Conservation (phyloP, 805 yeast genomes). For the Yarrowia osloensis region DNA sequence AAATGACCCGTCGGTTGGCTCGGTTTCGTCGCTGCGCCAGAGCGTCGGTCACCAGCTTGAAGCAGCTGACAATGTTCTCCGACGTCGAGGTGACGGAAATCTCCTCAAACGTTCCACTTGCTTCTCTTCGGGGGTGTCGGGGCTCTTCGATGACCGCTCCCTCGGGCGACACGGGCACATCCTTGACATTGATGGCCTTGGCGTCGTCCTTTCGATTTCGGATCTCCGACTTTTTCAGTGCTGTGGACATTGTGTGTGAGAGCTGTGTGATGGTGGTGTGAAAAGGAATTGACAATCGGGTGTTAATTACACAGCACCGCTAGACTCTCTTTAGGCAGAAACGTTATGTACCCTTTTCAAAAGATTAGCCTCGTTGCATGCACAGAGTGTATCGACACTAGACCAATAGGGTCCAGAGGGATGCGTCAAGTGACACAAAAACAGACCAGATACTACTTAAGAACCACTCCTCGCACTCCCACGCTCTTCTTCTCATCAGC, state of each 20-base stretch:
- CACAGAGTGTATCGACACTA: background rate
- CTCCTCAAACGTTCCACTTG: constrained; percentile 20
- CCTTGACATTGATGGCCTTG: constrained; percentile 28
- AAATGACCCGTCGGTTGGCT: constrained; percentile 28
- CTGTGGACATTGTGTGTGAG: background rate
- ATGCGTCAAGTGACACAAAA: background rate
- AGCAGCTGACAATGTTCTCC: constrained; percentile 13
- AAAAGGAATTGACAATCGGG: too few relatives aligned
- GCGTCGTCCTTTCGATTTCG: constrained; percentile 26
- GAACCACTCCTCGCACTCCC: background rate
- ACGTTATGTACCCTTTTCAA: background rate
- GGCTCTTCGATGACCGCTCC: constrained; percentile 15
- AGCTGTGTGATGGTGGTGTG: background rate
- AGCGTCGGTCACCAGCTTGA: constrained; percentile 32
- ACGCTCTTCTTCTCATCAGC: background rate
- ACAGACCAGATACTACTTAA: too few relatives aligned
- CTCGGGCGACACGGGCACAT: constrained; percentile 26
- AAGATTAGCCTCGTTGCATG: background rate
- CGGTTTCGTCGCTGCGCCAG: constrained; percentile 33
- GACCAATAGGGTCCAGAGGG: background rate
- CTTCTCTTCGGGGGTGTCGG: constrained; percentile 15
- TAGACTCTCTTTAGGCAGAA: background rate
- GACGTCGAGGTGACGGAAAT: constrained; percentile 29
- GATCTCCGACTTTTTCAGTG: background rate
- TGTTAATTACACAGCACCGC: too few relatives aligned